A percentile compares a stretch with the other conserved stretches of the same genome.
Conservation (phyloP, 176 grass and related monocot genomes). For the Microstegium vimineum region DNA sequence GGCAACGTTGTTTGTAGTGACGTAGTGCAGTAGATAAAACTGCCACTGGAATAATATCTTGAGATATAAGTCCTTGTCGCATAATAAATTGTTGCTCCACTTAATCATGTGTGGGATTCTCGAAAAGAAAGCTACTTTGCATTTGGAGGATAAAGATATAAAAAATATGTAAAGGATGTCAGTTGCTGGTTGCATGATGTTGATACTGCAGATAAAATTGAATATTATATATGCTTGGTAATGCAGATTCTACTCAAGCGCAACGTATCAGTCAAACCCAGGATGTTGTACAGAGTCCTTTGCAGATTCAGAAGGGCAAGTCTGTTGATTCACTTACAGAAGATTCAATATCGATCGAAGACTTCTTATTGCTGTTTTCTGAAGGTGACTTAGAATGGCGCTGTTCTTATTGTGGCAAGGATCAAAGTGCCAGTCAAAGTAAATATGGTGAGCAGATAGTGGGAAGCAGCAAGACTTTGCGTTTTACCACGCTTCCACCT, state of each 20-base stretch:
- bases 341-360: constrained; percentile 24
- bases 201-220: constrained; percentile 23
- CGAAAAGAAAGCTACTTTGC: neutral
- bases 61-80: neutral
- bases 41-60: constrained; percentile 7
- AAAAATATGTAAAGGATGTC: constrained; percentile 7
- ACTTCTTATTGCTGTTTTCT: neutral
- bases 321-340: constrained; percentile 14
- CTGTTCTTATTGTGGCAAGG: constrained; percentile 28
- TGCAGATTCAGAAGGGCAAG: constrained; percentile 11
- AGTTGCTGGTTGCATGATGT: constrained; percentile 48
- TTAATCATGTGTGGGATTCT: neutral
- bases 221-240: constrained; percentile 33
- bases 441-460: neutral
- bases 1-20: constrained; percentile 23
- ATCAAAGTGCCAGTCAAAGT: constrained; percentile 2
- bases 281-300: constrained; percentile 27
- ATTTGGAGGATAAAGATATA: constrained; percentile 18
- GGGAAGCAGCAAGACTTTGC: constrained; percentile 19
- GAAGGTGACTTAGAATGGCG: neutral
- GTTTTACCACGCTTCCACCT: constrained; percentile 47
- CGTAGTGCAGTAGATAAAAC: constrained; percentile 6
- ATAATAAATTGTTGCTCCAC: constrained; percentile 1
- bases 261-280: constrained; percentile 9
- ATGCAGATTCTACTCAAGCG: constrained; percentile 40